A percentile compares a stretch with the other conserved stretches of the same genome.
Evolutionary conservation across 805 yeast species (phyloP).

Genomic region (Cyberlindnera euphorbiiphila): DNA sequence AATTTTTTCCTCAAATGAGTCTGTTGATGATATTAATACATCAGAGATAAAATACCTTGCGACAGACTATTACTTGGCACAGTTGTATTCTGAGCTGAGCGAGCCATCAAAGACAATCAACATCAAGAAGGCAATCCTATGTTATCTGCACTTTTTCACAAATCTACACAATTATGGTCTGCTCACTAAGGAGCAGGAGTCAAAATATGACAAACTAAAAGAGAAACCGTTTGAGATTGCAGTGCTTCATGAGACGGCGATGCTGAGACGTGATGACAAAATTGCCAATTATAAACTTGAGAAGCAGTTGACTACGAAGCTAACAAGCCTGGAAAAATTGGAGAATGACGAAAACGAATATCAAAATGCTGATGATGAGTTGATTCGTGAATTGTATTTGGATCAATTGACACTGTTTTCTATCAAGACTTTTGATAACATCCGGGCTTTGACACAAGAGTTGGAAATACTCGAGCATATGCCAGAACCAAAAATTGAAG

Average conservation of each 20-base stretch:
- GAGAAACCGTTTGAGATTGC: slow-evolving; percentile 33
- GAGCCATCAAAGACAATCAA: slow-evolving; percentile 31
- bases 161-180: slow-evolving; percentile 43
- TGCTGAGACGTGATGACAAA: slow-evolving; percentile 58
- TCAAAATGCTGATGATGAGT: slow-evolving; percentile 57
- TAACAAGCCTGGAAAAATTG: slow-evolving; percentile 38
- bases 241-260: slow-evolving; percentile 35
- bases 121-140: slow-evolving; percentile 39
- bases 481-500: slow-evolving; percentile 31
- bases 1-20: slow-evolving; percentile 70
- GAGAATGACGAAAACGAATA: slow-evolving; percentile 32
- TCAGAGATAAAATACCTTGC: slow-evolving; percentile 55
- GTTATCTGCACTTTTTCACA: slow-evolving; percentile 44
- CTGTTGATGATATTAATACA: slow-evolving; percentile 64
- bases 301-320: slow-evolving; percentile 44
- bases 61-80: slow-evolving; percentile 57
- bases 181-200: slow-evolving; percentile 35
- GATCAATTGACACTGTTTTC: slow-evolving; percentile 53
- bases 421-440: slow-evolving; percentile 47
- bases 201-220: slow-evolving; percentile 34
- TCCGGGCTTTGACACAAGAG: slow-evolving; percentile 65
- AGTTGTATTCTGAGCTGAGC: slow-evolving; percentile 26
- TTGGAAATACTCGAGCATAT: slow-evolving; percentile 52
- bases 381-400: slow-evolving; percentile 48
- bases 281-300: slow-evolving; percentile 64